These are phyloP conservation scores for Cladophialophora exuberans DNA, from an alignment of 2,329 filamentous ascomycete species.

Conservation along the genomic window DNA sequence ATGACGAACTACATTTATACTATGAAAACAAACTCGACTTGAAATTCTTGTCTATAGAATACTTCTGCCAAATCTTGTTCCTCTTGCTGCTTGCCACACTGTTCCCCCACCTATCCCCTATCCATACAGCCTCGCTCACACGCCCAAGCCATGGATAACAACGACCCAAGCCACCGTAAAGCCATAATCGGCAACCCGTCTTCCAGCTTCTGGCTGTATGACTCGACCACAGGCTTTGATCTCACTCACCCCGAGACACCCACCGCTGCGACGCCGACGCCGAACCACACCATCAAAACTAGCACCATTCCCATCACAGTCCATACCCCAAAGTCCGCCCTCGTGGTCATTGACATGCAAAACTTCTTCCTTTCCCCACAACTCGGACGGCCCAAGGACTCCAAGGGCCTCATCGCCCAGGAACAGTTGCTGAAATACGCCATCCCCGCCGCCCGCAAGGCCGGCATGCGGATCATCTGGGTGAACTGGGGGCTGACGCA, in stretches of 20 bases:
- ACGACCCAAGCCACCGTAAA: conserved; percentile 35
- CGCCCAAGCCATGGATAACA: conserved; percentile 23
- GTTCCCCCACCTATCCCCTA: too few relatives aligned
- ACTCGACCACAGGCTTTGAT: conserved; percentile 48
- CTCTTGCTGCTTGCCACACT: too few relatives aligned
- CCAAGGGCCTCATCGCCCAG: conserved; percentile 49
- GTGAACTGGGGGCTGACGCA: conserved; percentile 63
- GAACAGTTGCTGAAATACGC: conserved; percentile 47
- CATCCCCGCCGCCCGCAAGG: conserved; percentile 53
- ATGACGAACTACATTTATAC: too few relatives aligned
- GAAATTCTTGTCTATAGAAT: too few relatives aligned
- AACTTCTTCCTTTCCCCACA: conserved; percentile 55
- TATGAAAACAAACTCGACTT: too few relatives aligned
- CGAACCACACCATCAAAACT: conserved; percentile 32
- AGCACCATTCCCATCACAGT: conserved; percentile 42
- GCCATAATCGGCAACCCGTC: conserved; percentile 47
- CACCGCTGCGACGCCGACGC: conserved; percentile 26
- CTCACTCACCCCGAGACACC: conserved; percentile 47
- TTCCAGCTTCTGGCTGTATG: conserved; percentile 49
- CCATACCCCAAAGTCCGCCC: conserved; percentile 46
- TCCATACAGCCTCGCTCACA: too few relatives aligned
- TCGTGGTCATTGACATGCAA: conserved; percentile 59
- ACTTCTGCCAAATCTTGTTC: too few relatives aligned
- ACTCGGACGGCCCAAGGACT: conserved; percentile 46
- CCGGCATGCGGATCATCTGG: conserved; percentile 57